A percentile compares a stretch with the other conserved stretches of the same genome.
phyloP scores from a whole-genome alignment of 176 grass and related monocot species.

The Oryza punctata region DNA sequence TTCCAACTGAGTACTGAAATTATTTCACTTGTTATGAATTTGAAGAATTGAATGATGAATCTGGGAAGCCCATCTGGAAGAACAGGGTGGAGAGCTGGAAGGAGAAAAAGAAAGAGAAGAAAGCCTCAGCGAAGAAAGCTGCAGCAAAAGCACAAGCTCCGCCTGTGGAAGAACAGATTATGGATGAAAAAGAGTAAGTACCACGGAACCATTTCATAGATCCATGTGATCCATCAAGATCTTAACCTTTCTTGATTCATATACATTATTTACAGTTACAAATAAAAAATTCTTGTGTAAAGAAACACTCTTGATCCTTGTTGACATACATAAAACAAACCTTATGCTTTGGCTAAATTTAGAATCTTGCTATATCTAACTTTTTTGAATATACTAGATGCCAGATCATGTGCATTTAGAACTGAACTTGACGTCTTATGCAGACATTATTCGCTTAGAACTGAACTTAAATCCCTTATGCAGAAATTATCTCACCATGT shows the following conservation, averaged over 20 bases:
- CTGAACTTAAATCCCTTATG: neutral
- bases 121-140: slow-evolving; percentile 65
- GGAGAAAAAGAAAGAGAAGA: slow-evolving; percentile 93
- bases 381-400: slow-evolving; percentile 2
- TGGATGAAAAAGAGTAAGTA: slow-evolving; percentile 92
- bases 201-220: neutral
- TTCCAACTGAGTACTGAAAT: neutral
- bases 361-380: neutral
- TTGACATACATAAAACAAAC: too few relatives aligned
- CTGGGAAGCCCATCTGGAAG: slow-evolving; percentile 96
- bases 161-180: slow-evolving; percentile 75
- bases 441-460: neutral
- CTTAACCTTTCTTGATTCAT: neutral
- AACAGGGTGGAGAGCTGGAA: slow-evolving; percentile 98
- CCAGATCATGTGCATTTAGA: neutral
- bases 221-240: neutral
- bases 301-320: slow-evolving; percentile 2
- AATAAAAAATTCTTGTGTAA: slow-evolving; percentile 32
- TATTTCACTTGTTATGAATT: slow-evolving; percentile 24
- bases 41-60: slow-evolving; percentile 82
- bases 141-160: slow-evolving; percentile 63
- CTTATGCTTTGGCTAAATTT: neutral
- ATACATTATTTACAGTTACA: neutral
- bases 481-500: slow-evolving; percentile 1
- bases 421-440: neutral